Evolutionary conservation across 2,329 filamentous ascomycete genomes (phyloP), one percentile per base, ranked within the genome.

Genomic region (Fusarium coicis): DNA sequence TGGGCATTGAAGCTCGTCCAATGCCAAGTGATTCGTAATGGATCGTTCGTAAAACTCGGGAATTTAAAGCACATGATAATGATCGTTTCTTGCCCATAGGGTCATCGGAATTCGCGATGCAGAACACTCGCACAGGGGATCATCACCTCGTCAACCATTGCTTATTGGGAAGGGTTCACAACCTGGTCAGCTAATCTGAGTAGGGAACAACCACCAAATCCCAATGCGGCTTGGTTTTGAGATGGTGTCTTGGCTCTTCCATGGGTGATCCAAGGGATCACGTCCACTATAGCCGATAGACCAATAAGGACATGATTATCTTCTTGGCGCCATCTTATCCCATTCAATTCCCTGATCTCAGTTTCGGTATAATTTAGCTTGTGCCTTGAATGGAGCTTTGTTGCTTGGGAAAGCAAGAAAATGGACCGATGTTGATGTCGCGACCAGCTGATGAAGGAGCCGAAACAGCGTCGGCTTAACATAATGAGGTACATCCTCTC

Each of bases 311-410:
- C 46, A 57, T n/a, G 60, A 73, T 59, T 64, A 63, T 39, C 10
- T 49, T 28, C 72, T 72, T 74, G 72, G 72, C 59, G n/a, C 52
- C 42, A 53, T 59, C 63, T 32, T 43, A 60, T 61, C 66, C 53
- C 39, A 59, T 56, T 23, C 30, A 62, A 68, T 72, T 74, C 68
- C 72, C 47, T 74, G 68, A 74, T 74, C 72, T 63, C 59, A 57
- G 56, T 52, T 55, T 66, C 55, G 55, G 66, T 46, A 62, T 58
- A 50, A 59, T 74, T 62, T 71, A 57, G 56, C 46, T 60, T 63
- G 69, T 44, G 49, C 68, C 49, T 55, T 40, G 43, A 62, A 66
- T 63, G 55, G 42, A 65, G 72, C 43, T 65, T 54, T 43, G 56
- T 39, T 64, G 37, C 52, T 71, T 34, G 44, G 47, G 43, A 42